phyloP scores from a whole-genome alignment of 2,329 filamentous ascomycete genomes.

The Botrytis fabae region DNA sequence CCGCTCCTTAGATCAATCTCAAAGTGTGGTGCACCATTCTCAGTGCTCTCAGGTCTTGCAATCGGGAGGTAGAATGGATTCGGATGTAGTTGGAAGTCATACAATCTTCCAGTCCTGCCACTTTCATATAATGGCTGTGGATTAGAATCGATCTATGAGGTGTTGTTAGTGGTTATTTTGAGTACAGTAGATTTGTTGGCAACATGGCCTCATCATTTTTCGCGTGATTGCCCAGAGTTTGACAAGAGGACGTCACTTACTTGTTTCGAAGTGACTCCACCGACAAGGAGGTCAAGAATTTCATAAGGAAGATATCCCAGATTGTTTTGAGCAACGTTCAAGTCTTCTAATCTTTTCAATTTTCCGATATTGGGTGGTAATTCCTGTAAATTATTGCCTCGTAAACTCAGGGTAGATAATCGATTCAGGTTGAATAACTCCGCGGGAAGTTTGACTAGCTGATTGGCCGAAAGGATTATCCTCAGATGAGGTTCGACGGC shows the following conservation, averaged over 20 bases:
- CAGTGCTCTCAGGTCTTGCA: not conserved
- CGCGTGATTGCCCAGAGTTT: not conserved
- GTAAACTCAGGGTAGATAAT: slow-evolving; percentile 65
- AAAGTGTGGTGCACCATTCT: not conserved
- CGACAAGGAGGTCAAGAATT: slow-evolving; percentile 26
- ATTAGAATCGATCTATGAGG: not conserved
- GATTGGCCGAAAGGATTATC: slow-evolving; percentile 62
- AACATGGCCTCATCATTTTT: not conserved
- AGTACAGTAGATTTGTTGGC: not conserved
- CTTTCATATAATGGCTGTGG: not conserved
- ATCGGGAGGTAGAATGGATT: slow-evolving; percentile 59
- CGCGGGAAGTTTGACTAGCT: slow-evolving; percentile 55
- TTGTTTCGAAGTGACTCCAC: slow-evolving; percentile 21
- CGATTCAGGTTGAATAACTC: slow-evolving; percentile 62
- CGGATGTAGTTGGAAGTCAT: slow-evolving; percentile 57
- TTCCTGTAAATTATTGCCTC: slow-evolving; percentile 61
- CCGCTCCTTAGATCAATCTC: slow-evolving; percentile 2
- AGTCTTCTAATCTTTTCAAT: slow-evolving; percentile 57
- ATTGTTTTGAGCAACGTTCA: slow-evolving; percentile 67
- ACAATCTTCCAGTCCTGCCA: slow-evolving; percentile 45
- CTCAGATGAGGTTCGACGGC: slow-evolving; percentile 59
- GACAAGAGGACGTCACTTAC: not conserved
- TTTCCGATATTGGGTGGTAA: slow-evolving; percentile 60
- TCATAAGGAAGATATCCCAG: slow-evolving; percentile 56
- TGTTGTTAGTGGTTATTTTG: not conserved